A percentile compares a stretch with the other conserved stretches of the same genome.
Conservation (phyloP, 2,329 filamentous ascomycete genomes). For the Fusarium tuaranense region DNA sequence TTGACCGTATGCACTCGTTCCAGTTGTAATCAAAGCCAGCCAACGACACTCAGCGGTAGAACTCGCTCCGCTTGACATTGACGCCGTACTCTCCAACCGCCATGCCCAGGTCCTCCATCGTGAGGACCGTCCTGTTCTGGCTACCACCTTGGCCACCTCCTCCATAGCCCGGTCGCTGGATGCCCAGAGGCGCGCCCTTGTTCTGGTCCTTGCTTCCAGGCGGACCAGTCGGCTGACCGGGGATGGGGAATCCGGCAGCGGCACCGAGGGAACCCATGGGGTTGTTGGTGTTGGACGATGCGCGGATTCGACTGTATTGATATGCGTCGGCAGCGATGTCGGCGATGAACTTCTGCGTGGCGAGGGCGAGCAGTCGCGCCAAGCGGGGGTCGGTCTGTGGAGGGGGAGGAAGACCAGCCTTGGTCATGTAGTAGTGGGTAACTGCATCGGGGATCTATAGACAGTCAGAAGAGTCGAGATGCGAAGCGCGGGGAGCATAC, state of each 20-base stretch:
- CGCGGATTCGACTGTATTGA: conserved; percentile 95
- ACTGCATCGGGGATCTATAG: conserved; percentile 90
- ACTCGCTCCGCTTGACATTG: conserved; percentile 97
- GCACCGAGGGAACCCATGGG: conserved; percentile 89
- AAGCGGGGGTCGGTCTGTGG: conserved; percentile 91
- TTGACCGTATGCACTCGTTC: conserved; percentile 25
- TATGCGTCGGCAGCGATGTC: conserved; percentile 98
- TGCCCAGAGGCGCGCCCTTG: conserved; percentile 72
- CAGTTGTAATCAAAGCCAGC: conserved; percentile 12
- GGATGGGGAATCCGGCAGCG: conserved; percentile 75
- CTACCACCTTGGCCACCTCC: conserved; percentile 90
- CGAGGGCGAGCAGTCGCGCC: conserved; percentile 91
- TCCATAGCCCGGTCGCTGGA: conserved; percentile 83
- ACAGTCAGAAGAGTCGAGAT: conserved; percentile 16
- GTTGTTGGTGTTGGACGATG: conserved; percentile 89
- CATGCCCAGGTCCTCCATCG: conserved; percentile 99
- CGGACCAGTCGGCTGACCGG: conserved; percentile 70
- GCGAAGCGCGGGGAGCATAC: conserved; percentile 63
- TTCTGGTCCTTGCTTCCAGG: conserved; percentile 68
- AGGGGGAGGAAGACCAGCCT: conserved; percentile 92
- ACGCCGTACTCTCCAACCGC: conserved; percentile 97
- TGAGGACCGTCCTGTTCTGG: conserved; percentile 92
- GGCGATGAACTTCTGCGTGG: conserved; percentile 99
- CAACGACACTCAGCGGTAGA: conserved; percentile 76
- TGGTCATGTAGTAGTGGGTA: conserved; percentile 97